Base-by-base conservation (phyloP, 1,139 yeast genomes). In the Geotrichum fermentans region DNA sequence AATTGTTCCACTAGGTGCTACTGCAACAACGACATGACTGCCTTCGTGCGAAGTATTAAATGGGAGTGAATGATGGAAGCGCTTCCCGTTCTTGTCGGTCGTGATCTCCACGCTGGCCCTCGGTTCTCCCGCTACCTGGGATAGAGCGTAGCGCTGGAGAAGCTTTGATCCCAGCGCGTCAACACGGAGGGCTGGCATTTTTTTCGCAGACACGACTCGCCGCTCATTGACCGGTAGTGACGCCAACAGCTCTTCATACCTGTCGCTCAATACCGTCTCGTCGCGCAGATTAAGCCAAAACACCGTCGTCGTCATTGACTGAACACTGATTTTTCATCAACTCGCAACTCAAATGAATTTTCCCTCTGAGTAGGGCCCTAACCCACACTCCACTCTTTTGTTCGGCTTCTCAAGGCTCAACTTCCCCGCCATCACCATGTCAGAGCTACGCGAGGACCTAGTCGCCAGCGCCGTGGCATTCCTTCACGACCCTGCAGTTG, bases 391-490 rank as follows among this genome's bases (percentile, higher is more conserved):
- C n/a, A n/a, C n/a, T n/a, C n/a, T n/a, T n/a, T n/a, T n/a, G n/a
- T n/a, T n/a, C n/a, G n/a, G n/a, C n/a, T n/a, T n/a, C n/a, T n/a
- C n/a, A n/a, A n/a, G n/a, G n/a, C n/a, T n/a, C n/a, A 30, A 8
- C 34, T 30, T 30, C 34, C 14, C 17, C 34, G 34, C 34, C 28
- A 24, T 24, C 28, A 24, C 10, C 28, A 49, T 49, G 52, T 16
- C 45, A 21, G 43, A 42, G 10, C 40, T 80, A 75, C 77, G 89
- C 58, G 86, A 83, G 60, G 96, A 87, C 49, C 73, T 88, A 54
- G 73, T 88, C 49, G 69, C 69, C 43, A 83, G 88, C 54, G 97
- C 98, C 1, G 89, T 89, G 32, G 72, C 82, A 52, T 90, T 90
- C 67, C 71, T 92, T 53, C 73, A 73, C 55, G 97, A 92, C 63